A percentile compares a stretch with the other conserved stretches of the same genome.
phyloP scores from a whole-genome alignment of 2,329 filamentous ascomycete species.

The Alternaria sp. region DNA sequence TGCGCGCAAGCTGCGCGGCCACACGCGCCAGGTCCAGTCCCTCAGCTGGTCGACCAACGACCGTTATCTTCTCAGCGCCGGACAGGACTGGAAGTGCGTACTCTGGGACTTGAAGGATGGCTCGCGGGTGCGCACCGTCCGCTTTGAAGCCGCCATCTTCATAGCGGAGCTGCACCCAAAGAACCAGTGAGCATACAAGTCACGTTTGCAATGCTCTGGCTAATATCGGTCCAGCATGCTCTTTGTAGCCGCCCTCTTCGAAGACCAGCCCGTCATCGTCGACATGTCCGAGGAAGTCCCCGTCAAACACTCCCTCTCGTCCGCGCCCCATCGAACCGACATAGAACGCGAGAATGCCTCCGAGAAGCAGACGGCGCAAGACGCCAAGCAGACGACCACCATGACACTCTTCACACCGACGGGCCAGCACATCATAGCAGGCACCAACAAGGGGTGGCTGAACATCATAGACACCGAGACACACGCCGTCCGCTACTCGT shows the following conservation, averaged over 20 bases:
- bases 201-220: not conserved
- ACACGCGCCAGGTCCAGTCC: constrained; percentile 92
- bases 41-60: constrained; percentile 95
- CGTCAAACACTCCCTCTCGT: constrained; percentile 78
- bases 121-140: constrained; percentile 77
- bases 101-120: constrained; percentile 88
- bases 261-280: constrained; percentile 88
- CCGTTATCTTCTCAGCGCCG: constrained; percentile 87
- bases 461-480: constrained; percentile 90
- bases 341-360: constrained; percentile 73
- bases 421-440: constrained; percentile 87
- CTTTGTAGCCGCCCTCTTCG: constrained; percentile 91
- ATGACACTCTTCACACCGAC: constrained; percentile 85
- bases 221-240: constrained; percentile 63
- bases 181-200: constrained; percentile 69
- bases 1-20: constrained; percentile 89
- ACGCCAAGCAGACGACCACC: constrained; percentile 93
- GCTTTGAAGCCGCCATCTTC: constrained; percentile 92
- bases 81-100: constrained; percentile 95
- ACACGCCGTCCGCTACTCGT: constrained; percentile 84
- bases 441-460: constrained; percentile 93
- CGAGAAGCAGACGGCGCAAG: constrained; percentile 88
- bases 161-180: constrained; percentile 93
- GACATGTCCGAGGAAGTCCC: constrained; percentile 75
- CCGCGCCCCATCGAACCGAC: constrained; percentile 76